Conservation (phyloP, 1,284 basidiomycete species). For the Sparassis latifolia region DNA sequence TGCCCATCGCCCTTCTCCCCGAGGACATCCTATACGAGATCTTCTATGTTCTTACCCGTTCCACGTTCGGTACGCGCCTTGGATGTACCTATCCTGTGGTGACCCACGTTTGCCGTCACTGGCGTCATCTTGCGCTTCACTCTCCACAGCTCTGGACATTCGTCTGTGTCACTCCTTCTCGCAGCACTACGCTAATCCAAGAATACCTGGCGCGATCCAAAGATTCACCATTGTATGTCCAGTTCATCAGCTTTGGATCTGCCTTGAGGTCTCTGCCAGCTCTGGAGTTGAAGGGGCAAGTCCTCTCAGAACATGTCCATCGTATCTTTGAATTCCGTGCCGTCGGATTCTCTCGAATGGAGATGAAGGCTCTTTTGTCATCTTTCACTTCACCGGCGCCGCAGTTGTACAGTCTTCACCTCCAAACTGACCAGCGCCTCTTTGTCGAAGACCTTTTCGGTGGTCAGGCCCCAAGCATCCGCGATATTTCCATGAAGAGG, state of each 20-base stretch:
- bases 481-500: not conserved
- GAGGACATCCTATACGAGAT: slow-evolving; percentile 6
- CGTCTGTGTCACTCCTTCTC: not conserved
- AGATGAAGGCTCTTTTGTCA: slow-evolving; percentile 1
- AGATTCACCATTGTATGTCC: slow-evolving; percentile 1
- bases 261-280: not conserved
- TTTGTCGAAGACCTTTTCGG: not conserved
- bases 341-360: not conserved
- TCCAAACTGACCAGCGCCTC: not conserved
- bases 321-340: slow-evolving; percentile 3
- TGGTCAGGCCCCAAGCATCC: not conserved
- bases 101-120: slow-evolving; percentile 5
- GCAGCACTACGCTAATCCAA: not conserved
- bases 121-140: slow-evolving; percentile 1
- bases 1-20: slow-evolving; percentile 1
- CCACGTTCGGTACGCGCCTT: not conserved
- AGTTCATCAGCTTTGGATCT: not conserved
- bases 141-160: slow-evolving; percentile 4
- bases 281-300: not conserved
- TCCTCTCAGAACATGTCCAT: not conserved
- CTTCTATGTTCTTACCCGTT: not conserved
- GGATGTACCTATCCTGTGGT: not conserved
- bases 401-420: not conserved
- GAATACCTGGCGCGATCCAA: slow-evolving; percentile 1
- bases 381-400: slow-evolving; percentile 1